phyloP scores from a whole-genome alignment of 306 rosid genomes.

The Datisca glomerata region DNA sequence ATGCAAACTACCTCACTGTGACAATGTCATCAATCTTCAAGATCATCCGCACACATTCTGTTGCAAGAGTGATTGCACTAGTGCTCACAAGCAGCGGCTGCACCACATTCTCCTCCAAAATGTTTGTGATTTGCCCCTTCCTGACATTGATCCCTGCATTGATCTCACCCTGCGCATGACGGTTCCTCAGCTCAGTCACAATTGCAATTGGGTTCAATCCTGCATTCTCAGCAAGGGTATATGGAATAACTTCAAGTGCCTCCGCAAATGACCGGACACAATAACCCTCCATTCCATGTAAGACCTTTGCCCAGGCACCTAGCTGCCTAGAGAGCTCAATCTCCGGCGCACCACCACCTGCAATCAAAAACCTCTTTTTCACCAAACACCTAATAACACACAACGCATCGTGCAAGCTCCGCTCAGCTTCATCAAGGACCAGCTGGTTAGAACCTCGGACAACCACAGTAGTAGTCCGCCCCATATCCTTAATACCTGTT shows the following conservation, averaged over 20 bases:
- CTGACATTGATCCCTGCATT: constrained; percentile 95
- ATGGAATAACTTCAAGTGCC: constrained; percentile 98
- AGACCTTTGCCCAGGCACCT: constrained; percentile 99
- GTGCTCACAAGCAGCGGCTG: constrained; percentile 98
- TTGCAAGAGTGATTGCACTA: constrained; percentile 84
- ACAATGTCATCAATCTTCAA: constrained; percentile 99
- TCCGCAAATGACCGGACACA: constrained; percentile 81
- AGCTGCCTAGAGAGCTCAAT: constrained; percentile 92
- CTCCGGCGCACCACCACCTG: constrained; percentile 97
- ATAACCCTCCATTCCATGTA: constrained; percentile 98
- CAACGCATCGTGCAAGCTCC: constrained; percentile 92
- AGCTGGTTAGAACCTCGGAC: constrained; percentile 86
- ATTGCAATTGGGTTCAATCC: constrained; percentile 84
- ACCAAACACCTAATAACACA: constrained; percentile 97
- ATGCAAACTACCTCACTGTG: constrained; percentile 55
- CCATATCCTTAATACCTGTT: constrained; percentile 89
- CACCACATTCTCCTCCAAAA: constrained; percentile 99
- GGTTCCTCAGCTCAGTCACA: constrained; percentile 96
- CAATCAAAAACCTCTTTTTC: constrained; percentile 78
- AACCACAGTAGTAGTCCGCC: constrained; percentile 75
- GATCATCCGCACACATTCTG: constrained; percentile 98
- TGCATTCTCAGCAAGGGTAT: constrained; percentile 90
- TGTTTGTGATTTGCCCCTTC: constrained; percentile 98
- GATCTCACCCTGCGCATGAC: constrained; percentile 91
- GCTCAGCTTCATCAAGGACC: constrained; percentile 87